These are phyloP conservation scores for Theobroma cacao DNA, from an alignment of 345 rosid genomes.

Conservation along the genomic window DNA sequence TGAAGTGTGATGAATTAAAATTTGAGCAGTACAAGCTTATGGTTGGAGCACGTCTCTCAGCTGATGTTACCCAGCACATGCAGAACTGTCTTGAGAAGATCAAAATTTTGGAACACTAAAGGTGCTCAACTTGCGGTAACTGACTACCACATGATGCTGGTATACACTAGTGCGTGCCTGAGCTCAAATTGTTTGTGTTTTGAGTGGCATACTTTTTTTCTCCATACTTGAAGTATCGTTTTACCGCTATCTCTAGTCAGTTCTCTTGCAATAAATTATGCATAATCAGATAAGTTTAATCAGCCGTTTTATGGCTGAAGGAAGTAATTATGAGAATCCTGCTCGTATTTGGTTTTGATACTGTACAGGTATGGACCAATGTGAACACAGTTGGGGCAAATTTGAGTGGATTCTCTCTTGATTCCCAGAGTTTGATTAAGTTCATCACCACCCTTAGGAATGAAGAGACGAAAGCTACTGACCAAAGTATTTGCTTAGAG, in stretches of 20 bases:
- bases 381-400: not conserved
- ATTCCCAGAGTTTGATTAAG: not conserved
- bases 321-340: not conserved
- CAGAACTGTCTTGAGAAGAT: constrained; percentile 62
- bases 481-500: not conserved
- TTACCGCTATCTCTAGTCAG: not conserved
- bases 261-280: not conserved
- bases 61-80: constrained; percentile 52
- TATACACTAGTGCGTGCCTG: not conserved
- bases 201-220: not conserved
- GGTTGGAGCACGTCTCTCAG: constrained; percentile 38
- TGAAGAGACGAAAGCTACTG: not conserved
- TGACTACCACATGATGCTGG: not conserved
- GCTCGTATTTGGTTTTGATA: not conserved
- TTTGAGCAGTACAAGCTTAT: constrained; percentile 63
- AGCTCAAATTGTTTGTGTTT: not conserved
- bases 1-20: constrained; percentile 76
- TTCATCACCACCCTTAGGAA: not conserved
- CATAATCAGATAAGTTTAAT: not conserved
- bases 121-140: not conserved
- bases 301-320: not conserved
- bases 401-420: not conserved
- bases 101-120: constrained; percentile 49
- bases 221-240: not conserved
- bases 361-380: not conserved